Evolutionary conservation across 805 yeast genomes (phyloP).

Genomic region (Hanseniaspora mollemarum): DNA sequence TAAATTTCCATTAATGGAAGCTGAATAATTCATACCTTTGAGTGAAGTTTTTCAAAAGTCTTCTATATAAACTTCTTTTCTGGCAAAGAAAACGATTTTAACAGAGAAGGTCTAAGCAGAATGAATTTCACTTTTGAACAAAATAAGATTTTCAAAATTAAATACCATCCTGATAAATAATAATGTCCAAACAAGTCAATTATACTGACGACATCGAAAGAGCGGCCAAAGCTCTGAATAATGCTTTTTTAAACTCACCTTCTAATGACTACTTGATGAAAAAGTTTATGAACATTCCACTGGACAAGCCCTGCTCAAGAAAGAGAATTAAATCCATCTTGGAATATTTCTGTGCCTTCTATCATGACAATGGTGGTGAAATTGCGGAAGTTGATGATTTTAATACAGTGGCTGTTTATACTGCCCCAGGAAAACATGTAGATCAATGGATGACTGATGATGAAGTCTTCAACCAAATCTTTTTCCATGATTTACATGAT

Average conservation of each 20-base stretch:
- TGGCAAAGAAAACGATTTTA: not conserved
- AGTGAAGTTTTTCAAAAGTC: too few species aligned
- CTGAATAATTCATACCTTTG: too few species aligned
- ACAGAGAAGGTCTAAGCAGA: not conserved
- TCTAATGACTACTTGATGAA: slow-evolving; percentile 18
- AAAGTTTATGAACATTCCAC: slow-evolving; percentile 17
- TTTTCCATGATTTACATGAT: slow-evolving; percentile 18
- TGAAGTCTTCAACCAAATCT: slow-evolving; percentile 12
- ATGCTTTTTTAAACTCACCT: slow-evolving; percentile 12
- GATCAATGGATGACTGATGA: slow-evolving; percentile 16
- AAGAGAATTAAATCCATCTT: slow-evolving; percentile 15
- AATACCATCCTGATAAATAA: not conserved
- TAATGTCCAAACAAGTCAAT: slow-evolving; percentile 18
- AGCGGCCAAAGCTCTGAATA: slow-evolving; percentile 12
- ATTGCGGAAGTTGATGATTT: slow-evolving; percentile 17
- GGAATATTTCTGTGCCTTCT: slow-evolving; percentile 16
- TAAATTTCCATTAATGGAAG: too few species aligned
- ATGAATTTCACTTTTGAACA: not conserved
- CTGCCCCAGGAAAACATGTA: slow-evolving; percentile 16
- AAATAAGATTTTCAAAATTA: not conserved
- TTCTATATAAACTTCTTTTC: too few species aligned
- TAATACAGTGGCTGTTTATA: slow-evolving; percentile 16
- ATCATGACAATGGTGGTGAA: slow-evolving; percentile 16
- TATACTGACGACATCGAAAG: slow-evolving; percentile 17
- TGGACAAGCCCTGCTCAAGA: slow-evolving; percentile 8